Conservation (phyloP, 2,329 filamentous ascomycete species). For the Ampelomyces quisqualis region DNA sequence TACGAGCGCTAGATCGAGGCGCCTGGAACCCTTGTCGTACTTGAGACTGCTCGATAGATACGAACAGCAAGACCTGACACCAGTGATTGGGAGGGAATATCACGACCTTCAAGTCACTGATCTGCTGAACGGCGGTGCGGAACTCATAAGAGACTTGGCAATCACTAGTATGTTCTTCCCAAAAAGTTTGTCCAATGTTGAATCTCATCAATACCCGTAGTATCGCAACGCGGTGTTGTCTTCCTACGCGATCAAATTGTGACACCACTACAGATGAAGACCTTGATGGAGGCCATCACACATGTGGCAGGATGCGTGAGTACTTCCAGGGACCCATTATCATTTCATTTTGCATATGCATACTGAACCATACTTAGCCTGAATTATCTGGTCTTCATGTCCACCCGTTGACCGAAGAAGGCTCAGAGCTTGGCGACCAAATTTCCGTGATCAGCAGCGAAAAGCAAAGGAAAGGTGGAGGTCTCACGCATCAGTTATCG, state of each 20-base stretch:
- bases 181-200: background rate
- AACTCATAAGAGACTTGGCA: slow-evolving; percentile 44
- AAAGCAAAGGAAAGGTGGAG: slow-evolving; percentile 34
- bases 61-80: slow-evolving; percentile 49
- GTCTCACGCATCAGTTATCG: slow-evolving; percentile 48
- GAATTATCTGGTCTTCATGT: slow-evolving; percentile 31
- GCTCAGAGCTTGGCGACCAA: slow-evolving; percentile 42
- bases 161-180: slow-evolving; percentile 58
- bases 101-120: slow-evolving; percentile 35
- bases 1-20: slow-evolving; percentile 22
- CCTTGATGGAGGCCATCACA: slow-evolving; percentile 62
- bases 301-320: slow-evolving; percentile 56
- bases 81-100: slow-evolving; percentile 55
- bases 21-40: slow-evolving; percentile 24
- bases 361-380: slow-evolving; percentile 19
- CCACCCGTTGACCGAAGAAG: slow-evolving; percentile 50
- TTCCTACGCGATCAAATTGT: slow-evolving; percentile 65
- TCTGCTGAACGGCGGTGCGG: slow-evolving; percentile 39
- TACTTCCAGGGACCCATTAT: slow-evolving; percentile 37
- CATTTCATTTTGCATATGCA: background rate
- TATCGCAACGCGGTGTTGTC: slow-evolving; percentile 68
- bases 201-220: slow-evolving; percentile 44
- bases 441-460: slow-evolving; percentile 45
- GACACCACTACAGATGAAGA: slow-evolving; percentile 62
- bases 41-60: slow-evolving; percentile 28